Base-by-base conservation (phyloP, 2,329 filamentous ascomycete genomes). In the Dryadomyces sulphureus region DNA sequence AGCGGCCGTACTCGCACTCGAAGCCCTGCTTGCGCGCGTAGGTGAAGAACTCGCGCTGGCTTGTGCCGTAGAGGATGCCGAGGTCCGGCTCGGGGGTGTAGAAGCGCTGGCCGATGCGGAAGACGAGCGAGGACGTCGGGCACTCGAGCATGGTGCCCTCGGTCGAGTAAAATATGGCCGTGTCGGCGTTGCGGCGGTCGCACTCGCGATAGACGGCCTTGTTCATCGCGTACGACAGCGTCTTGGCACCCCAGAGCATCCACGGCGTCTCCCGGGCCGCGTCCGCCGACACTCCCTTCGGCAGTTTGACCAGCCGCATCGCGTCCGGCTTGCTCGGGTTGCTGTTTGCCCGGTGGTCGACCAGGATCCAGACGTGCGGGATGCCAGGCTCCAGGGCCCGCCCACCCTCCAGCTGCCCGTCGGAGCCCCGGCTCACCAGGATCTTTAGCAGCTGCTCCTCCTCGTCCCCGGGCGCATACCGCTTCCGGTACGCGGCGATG, bases 191-290 rank as follows among this genome's bases (percentile, higher is more conserved):
- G n/a, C 42, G 42, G 30, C 42, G 42, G 30, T 36, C 42, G 42
- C 42, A 44, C 42, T 44, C 42, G 42, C 42, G 42, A 32, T 44
- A 44, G 42, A 38, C 32, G 30, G 42, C 42, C 42, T 44, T 44
- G 42, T 44, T 44, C 42, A 44, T 44, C 16, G 42, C 42, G 21
- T 44, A 44, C 7, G 42, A 44, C n/a, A 44, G 42, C 30, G 42
- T 44, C 32, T 44, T 44, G 42, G 42, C 42, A 8, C 42, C 42
- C 42, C 42, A 44, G 42, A 44, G 42, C 42, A 44, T 44, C 42
- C 42, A 44, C n/a, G 42, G 42, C 21, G 42, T 38, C 30, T 36
- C 12, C 7, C 22, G 42, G 8, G 42, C 11, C 4, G 42, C 42
- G 21, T 44, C 42, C 19, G 19, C 42, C 12, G 42, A 44, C 19